Base-by-base conservation (phyloP, 192 early-diverging fungal genomes). In the Diversispora eburnea region DNA sequence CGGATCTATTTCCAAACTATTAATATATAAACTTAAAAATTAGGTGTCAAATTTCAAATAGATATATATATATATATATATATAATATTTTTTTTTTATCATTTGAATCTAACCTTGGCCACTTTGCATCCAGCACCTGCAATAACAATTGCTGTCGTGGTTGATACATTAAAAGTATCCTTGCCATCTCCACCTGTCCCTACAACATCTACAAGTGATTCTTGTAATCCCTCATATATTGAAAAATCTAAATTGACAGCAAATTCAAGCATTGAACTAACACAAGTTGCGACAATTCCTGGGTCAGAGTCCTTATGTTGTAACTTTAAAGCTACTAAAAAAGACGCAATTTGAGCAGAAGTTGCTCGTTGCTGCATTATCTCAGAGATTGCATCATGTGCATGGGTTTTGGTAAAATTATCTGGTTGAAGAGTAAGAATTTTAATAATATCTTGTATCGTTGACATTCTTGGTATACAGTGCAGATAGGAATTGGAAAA, bases 161-260 rank as follows among this genome's bases (percentile, higher is more conserved):
- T 99, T 2, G 91, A 93, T 13, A 98, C 95, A 76, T 99, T 99
- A 77, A 96, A 99, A 19, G 97, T 99, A 79, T 98, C 87, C 77
- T 94, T 92, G 15, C 96, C 96, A 83, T 99, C 97, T 8, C 97
- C 97, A n/a, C 97, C 97, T 1, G 97, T 99, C 4, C 97, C 97
- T 3, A 98, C 95, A 79, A 97, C 96, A 75, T 99, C 96, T 3
- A 90, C 89, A 7, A 94, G 75, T 57, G 82, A 80, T 42, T 73
- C 84, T 56, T 77, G 80, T 25, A 78, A 76, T 25, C 82, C 77
- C 2, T 74, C 69, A 41, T 87, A 76, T 1, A 77, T 64, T 6
- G 81, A 80, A 47, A 91, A 84, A 25, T 80, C 63, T 6, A 95
- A 82, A 8, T 77, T 78, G 7, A 88, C 71, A 1, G 92, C 91